A percentile compares a stretch with the other conserved stretches of the same genome.
These are phyloP conservation scores for Oidium heveae DNA, from an alignment of 2,329 filamentous ascomycete species.

Conservation along the genomic window DNA sequence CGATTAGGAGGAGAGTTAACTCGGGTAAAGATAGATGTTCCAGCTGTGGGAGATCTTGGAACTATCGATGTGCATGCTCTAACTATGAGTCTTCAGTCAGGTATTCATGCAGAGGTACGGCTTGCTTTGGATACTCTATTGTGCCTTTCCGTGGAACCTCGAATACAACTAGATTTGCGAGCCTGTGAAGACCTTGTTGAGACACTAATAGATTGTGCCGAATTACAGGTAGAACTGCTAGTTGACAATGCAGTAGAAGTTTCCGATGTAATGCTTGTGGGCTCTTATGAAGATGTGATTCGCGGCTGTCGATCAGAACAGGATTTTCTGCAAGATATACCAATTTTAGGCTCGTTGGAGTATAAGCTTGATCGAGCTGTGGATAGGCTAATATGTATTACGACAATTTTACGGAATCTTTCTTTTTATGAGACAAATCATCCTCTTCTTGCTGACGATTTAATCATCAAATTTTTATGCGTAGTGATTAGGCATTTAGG, in stretches of 20 bases:
- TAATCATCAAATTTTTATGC: slow-evolving; percentile 62
- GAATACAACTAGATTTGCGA: slow-evolving; percentile 37
- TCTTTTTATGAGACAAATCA: slow-evolving; percentile 72
- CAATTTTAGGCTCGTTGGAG: slow-evolving; percentile 46
- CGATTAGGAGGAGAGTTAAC: slow-evolving; percentile 34
- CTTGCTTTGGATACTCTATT: slow-evolving; percentile 67
- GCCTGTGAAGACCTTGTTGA: slow-evolving; percentile 76
- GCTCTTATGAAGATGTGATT: slow-evolving; percentile 67
- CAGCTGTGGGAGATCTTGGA: slow-evolving; percentile 52
- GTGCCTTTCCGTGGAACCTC: slow-evolving; percentile 32
- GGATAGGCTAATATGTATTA: slow-evolving; percentile 70
- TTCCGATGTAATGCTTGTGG: slow-evolving; percentile 62
- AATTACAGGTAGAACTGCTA: slow-evolving; percentile 67
- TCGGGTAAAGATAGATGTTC: slow-evolving; percentile 47
- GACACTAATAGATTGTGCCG: slow-evolving; percentile 67
- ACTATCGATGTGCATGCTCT: slow-evolving; percentile 76
- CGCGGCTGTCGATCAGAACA: slow-evolving; percentile 55
- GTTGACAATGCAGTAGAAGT: slow-evolving; percentile 65
- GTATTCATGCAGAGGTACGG: slow-evolving; percentile 72
- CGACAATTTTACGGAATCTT: slow-evolving; percentile 75
- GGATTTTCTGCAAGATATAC: slow-evolving; percentile 43
- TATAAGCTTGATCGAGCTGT: slow-evolving; percentile 72
- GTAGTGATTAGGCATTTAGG: slow-evolving; percentile 67
- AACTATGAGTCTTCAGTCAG: slow-evolving; percentile 71
- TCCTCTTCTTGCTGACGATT: slow-evolving; percentile 42